These are phyloP conservation scores for Bacterosira constricta DNA, from an alignment of 108 stramenopile genomes.

Conservation along the genomic window DNA sequence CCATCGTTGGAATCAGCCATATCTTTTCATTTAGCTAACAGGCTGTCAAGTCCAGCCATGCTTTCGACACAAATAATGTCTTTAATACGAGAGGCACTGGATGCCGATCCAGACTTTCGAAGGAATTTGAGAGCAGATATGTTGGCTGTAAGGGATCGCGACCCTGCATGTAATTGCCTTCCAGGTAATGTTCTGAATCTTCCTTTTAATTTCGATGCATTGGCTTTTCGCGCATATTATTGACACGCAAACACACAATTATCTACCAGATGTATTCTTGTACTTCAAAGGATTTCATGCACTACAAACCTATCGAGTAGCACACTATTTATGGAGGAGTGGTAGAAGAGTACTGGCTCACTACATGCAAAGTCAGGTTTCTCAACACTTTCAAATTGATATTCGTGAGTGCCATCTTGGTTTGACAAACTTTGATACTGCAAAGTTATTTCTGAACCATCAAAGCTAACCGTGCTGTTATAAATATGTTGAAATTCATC, in stretches of 20 bases:
- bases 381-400: slow-evolving; percentile 84
- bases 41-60: slow-evolving; percentile 60
- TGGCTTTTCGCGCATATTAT: slow-evolving; percentile 50
- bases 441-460: not conserved
- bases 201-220: slow-evolving; percentile 47
- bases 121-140: slow-evolving; percentile 67
- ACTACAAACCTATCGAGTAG: slow-evolving; percentile 83
- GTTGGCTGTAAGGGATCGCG: slow-evolving; percentile 75
- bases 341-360: slow-evolving; percentile 64
- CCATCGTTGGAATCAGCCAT: slow-evolving; percentile 75
- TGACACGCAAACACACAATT: no score
- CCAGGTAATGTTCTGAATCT: no score
- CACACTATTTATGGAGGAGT: slow-evolving; percentile 70
- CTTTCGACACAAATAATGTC: slow-evolving; percentile 79
- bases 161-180: slow-evolving; percentile 71
- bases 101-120: slow-evolving; percentile 56
- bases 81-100: slow-evolving; percentile 63
- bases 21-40: slow-evolving; percentile 85
- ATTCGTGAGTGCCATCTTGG: slow-evolving; percentile 49
- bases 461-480: not conserved
- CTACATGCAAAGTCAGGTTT: slow-evolving; percentile 81
- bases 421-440: not conserved
- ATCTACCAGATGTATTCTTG: slow-evolving; percentile 58
- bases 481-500: no score
- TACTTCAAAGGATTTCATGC: slow-evolving; percentile 94